These are phyloP conservation scores for Macrocybe gigantea DNA, from an alignment of 768 basidiomycete genomes.

Conservation along the genomic window DNA sequence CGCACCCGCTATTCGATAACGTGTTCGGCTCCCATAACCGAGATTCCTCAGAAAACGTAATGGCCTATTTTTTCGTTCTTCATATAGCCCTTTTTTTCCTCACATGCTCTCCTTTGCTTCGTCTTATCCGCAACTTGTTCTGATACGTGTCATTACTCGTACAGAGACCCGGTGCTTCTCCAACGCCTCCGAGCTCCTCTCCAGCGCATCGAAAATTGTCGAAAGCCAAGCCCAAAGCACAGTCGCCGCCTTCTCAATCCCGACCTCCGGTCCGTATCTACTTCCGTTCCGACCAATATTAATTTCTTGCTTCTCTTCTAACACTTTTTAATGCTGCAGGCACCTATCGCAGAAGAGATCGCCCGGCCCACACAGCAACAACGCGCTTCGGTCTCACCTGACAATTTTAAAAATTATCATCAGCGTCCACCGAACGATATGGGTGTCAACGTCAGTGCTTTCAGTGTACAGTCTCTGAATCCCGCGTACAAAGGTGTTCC, in stretches of 20 bases:
- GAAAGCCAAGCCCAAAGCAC: slow-evolving; percentile 7
- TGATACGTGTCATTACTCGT: not conserved
- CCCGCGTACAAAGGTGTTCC: not conserved
- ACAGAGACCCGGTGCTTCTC: not conserved
- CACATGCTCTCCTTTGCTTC: slow-evolving; percentile 5
- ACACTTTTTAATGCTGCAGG: slow-evolving; percentile 1
- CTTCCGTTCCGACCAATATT: not conserved
- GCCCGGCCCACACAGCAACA: not conserved
- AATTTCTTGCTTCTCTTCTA: slow-evolving; percentile 5
- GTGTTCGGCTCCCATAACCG: too few species aligned
- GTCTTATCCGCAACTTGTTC: slow-evolving; percentile 3
- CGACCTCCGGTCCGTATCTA: slow-evolving; percentile 6
- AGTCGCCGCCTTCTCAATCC: not conserved
- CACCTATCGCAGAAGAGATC: not conserved
- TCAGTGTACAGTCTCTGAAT: slow-evolving; percentile 2
- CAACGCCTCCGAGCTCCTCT: slow-evolving; percentile 10
- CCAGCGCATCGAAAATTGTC: slow-evolving; percentile 8
- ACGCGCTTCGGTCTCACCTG: not conserved
- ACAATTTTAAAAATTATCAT: not conserved
- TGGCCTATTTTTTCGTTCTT: slow-evolving; percentile 5
- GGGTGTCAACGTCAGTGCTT: slow-evolving; percentile 6
- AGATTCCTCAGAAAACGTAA: not conserved
- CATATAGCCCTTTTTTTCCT: slow-evolving; percentile 9
- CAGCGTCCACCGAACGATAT: slow-evolving; percentile 3
- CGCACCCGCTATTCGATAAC: too few species aligned